These are phyloP conservation scores for Syzygium syzygioides DNA, from an alignment of 441 rosid genomes.

Conservation along the genomic window DNA sequence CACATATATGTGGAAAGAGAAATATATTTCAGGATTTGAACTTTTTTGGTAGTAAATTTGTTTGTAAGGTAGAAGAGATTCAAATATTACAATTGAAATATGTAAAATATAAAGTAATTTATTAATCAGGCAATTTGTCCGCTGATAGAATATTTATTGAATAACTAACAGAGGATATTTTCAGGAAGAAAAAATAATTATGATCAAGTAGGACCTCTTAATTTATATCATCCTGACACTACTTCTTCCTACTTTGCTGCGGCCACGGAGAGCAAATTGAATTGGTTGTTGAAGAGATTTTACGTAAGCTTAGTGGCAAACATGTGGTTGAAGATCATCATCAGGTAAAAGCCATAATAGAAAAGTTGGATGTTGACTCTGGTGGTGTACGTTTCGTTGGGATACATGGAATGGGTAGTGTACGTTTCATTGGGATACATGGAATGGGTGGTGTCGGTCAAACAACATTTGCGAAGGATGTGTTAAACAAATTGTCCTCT, in stretches of 20 bases:
- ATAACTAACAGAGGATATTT: too few species aligned
- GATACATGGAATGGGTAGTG: background rate
- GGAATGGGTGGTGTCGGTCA: background rate
- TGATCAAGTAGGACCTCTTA: too few species aligned
- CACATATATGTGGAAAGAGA: background rate
- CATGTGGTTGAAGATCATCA: accelerated
- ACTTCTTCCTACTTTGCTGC: background rate
- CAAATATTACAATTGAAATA: too few species aligned
- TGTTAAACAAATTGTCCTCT: background rate
- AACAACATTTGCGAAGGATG: background rate
- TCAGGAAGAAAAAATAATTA: too few species aligned
- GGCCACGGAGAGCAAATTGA: background rate
- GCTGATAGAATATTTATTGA: too few species aligned
- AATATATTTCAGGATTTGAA: background rate
- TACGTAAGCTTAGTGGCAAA: background rate
- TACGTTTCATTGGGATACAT: background rate
- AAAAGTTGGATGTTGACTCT: background rate
- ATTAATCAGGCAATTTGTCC: too few species aligned
- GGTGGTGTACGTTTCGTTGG: background rate
- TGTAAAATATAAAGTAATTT: too few species aligned
- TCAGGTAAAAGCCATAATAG: background rate
- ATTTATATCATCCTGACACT: too few species aligned
- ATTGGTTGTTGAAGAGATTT: background rate
- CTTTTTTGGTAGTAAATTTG: too few species aligned
- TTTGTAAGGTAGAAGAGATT: too few species aligned